phyloP scores from a whole-genome alignment of 768 basidiomycete genomes.

The Psilocybe sp. region DNA sequence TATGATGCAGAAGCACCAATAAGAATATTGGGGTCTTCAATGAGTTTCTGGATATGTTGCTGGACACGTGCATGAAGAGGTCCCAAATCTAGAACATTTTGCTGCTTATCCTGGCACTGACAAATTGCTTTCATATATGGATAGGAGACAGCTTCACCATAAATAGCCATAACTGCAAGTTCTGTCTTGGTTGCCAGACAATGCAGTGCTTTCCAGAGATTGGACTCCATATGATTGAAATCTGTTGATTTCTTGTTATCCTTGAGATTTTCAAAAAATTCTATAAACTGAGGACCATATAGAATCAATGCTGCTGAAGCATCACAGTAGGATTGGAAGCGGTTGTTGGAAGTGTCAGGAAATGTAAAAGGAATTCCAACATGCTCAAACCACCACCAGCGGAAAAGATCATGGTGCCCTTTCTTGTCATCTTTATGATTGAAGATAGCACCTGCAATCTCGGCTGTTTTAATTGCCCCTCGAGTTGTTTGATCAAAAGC shows the following conservation, averaged over 20 bases:
- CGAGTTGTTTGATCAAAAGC: conserved; percentile 1
- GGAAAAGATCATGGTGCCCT: too few relatives aligned
- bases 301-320: too few relatives aligned
- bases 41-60: conserved; percentile 16
- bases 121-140: too few relatives aligned
- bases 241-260: conserved; percentile 21
- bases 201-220: conserved; percentile 20
- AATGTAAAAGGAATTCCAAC: too few relatives aligned
- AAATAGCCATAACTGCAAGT: too few relatives aligned
- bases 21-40: conserved; percentile 11
- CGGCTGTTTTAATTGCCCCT: conserved; percentile 7
- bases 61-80: conserved; percentile 17
- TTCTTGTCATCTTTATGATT: too few relatives aligned
- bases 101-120: too few relatives aligned
- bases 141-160: too few relatives aligned
- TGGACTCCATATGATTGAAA: conserved; percentile 22
- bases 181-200: conserved; percentile 25
- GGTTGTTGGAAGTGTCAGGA: too few relatives aligned
- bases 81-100: conserved; percentile 24
- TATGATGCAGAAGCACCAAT: background rate
- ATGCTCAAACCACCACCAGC: too few relatives aligned
- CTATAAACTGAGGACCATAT: conserved; percentile 17
- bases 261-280: conserved; percentile 17
- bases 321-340: too few relatives aligned
- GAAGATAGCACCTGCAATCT: conserved; percentile 13